Evolutionary conservation across 257 asterid species (phyloP).

Genomic region (Coffea canephora): DNA sequence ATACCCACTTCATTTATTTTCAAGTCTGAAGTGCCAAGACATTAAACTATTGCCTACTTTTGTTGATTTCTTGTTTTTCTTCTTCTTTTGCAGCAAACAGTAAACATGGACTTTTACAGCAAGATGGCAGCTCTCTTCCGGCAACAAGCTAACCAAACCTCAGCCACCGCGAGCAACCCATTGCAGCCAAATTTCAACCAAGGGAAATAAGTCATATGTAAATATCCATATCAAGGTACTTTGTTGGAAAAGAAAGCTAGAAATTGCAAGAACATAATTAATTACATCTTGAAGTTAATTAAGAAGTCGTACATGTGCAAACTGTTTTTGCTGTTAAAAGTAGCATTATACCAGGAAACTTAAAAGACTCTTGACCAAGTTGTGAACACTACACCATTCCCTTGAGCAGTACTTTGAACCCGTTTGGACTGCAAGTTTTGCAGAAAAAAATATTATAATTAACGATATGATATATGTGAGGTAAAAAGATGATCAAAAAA

Average conservation of each 20-base stretch:
- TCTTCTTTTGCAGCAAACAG: constrained; percentile 39
- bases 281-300: neutral
- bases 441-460: too few relatives aligned
- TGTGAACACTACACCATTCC: neutral
- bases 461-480: too few relatives aligned
- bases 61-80: neutral
- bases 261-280: neutral
- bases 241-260: neutral
- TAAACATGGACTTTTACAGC: constrained; percentile 62
- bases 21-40: neutral
- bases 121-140: constrained; percentile 59
- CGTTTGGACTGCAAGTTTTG: too few relatives aligned
- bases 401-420: neutral
- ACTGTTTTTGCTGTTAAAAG: neutral
- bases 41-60: neutral
- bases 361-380: neutral
- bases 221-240: neutral
- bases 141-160: constrained; percentile 38
- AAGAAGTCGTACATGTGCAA: neutral
- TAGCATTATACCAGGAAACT: neutral
- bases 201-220: constrained; percentile 18
- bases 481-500: too few relatives aligned
- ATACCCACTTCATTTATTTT: neutral
- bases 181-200: constrained; percentile 34
- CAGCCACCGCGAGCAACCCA: constrained; percentile 25